Percentiles rank a stretch among this genome's conserved stretches.
Conservation (phyloP, 805 yeast species). For the Wickerhamiella dianesei region DNA sequence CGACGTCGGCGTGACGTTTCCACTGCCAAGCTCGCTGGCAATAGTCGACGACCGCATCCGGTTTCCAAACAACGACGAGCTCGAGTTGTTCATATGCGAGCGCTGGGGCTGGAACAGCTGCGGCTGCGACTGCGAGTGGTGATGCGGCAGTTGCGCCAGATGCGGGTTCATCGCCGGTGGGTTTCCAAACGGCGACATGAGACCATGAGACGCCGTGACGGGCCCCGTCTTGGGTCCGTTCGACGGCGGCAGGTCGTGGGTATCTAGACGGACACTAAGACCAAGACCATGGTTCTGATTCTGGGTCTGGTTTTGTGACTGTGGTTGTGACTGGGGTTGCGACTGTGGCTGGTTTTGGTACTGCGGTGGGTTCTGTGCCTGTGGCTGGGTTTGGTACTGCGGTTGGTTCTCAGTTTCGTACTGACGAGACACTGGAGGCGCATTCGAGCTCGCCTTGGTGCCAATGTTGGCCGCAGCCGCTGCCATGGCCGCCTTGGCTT, state of each 20-base stretch:
- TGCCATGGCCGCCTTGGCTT: conserved; percentile 11
- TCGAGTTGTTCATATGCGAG: neutral
- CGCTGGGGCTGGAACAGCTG: neutral
- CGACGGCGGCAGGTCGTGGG: neutral
- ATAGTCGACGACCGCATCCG: neutral
- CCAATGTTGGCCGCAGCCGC: neutral
- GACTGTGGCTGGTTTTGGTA: too few species aligned
- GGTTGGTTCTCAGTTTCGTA: too few species aligned
- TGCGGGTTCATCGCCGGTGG: conserved; percentile 14
- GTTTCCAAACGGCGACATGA: conserved; percentile 19
- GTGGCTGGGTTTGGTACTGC: too few species aligned
- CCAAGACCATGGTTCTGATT: neutral
- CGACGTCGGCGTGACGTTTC: neutral
- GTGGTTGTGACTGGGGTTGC: too few species aligned
- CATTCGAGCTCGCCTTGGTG: neutral
- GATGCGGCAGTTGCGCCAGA: neutral
- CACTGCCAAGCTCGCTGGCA: neutral
- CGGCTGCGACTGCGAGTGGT: neutral
- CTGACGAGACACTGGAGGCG: neutral
- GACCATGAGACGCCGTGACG: conserved; percentile 4
- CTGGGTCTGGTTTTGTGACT: too few species aligned
- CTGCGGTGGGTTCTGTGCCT: too few species aligned
- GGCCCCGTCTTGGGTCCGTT: neutral
- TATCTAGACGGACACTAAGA: neutral
- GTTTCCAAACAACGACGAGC: neutral